Percentiles rank a stretch among this genome's conserved stretches.
phyloP scores from a whole-genome alignment of 306 rosid genomes.

The Biancaea sappan region DNA sequence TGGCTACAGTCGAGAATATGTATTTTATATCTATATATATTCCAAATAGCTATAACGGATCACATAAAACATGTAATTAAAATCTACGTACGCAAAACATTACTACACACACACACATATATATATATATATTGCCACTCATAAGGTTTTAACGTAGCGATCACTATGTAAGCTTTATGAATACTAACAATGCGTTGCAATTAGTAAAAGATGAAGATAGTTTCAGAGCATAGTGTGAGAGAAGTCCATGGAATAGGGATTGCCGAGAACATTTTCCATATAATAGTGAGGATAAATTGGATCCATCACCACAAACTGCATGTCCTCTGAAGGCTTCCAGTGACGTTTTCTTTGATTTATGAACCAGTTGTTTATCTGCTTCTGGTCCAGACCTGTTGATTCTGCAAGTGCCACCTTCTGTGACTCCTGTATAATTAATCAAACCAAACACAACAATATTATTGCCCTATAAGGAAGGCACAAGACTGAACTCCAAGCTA shows the following conservation, averaged over 20 bases:
- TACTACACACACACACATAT: no score
- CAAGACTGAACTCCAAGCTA: no score
- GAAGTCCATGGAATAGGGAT: slow-evolving; percentile 76
- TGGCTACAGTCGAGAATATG: no score
- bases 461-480: no score
- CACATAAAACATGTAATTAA: no score
- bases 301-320: slow-evolving; percentile 96
- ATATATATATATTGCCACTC: no score
- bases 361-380: slow-evolving; percentile 99
- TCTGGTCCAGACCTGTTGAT: slow-evolving; percentile 94
- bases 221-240: slow-evolving; percentile 66
- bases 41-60: no score
- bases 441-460: no score
- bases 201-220: neutral
- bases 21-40: no score
- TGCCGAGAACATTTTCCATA: slow-evolving; percentile 69
- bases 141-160: no score
- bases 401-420: slow-evolving; percentile 94
- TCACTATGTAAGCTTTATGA: no score
- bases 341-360: slow-evolving; percentile 96
- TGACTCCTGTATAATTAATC: slow-evolving; percentile 78
- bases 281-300: slow-evolving; percentile 79
- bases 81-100: no score
- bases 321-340: slow-evolving; percentile 98
- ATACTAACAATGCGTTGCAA: neutral